Conservation (phyloP, 345 rosid species). For the Garcia nutans region DNA sequence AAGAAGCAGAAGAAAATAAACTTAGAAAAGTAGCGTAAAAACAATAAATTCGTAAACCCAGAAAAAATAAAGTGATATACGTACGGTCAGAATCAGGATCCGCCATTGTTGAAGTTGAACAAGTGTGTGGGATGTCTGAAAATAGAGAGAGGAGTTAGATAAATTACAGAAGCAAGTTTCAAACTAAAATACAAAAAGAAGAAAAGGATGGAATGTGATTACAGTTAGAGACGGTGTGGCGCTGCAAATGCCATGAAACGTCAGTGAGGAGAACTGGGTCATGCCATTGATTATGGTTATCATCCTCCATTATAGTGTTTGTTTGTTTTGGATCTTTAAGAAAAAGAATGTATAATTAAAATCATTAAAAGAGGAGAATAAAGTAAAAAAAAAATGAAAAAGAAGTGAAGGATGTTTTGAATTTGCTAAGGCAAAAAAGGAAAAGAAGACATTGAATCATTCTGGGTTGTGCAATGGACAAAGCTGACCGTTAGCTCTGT, state of each 20-base stretch:
- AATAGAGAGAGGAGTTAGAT: not conserved
- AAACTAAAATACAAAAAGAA: not conserved
- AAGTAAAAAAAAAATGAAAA: not conserved
- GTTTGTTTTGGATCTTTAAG: not conserved
- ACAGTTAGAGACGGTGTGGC: slow-evolving; percentile 27
- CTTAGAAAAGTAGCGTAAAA: not conserved
- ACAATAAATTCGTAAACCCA: not conserved
- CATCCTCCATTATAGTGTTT: slow-evolving; percentile 5
- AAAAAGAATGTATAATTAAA: slow-evolving; percentile 3
- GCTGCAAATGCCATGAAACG: slow-evolving; percentile 34
- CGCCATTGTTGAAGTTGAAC: slow-evolving; percentile 24
- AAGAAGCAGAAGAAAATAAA: not conserved
- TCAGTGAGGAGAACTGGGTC: slow-evolving; percentile 54
- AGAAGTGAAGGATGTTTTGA: slow-evolving; percentile 1
- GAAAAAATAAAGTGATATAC: slow-evolving; percentile 5
- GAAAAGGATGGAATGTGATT: slow-evolving; percentile 6
- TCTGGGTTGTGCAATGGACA: not conserved
- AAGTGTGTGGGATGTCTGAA: slow-evolving; percentile 27
- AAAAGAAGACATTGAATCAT: too few relatives aligned
- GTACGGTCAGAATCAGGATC: slow-evolving; percentile 33
- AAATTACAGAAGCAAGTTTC: slow-evolving; percentile 4
- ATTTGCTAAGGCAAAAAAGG: not conserved
- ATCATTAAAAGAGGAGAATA: not conserved
- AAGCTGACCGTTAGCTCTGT: slow-evolving; percentile 12
- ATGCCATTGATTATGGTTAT: slow-evolving; percentile 33